Evolutionary conservation across 371 early-diverging fungal genomes (phyloP).

Genomic region (Apophysomyces sp.): DNA sequence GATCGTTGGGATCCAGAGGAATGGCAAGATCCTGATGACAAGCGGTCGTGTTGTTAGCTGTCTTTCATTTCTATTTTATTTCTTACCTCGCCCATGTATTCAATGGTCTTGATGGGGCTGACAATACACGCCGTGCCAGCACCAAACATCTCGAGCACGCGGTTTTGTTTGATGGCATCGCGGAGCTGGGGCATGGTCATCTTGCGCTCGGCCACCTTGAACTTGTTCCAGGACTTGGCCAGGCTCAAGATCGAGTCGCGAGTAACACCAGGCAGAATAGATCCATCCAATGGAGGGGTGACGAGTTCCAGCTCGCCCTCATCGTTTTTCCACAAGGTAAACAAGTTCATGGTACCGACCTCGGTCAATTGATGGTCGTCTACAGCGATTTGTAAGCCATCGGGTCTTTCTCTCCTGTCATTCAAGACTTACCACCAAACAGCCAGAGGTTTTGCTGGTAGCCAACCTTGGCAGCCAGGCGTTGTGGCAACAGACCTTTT

Average conservation of each 20-base stretch:
- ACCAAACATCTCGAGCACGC: constrained; percentile 84
- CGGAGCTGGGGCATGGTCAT: constrained; percentile 85
- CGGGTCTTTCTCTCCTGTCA: no score
- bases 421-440: constrained; percentile 60
- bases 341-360: constrained; percentile 97
- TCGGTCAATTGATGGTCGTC: constrained; percentile 86
- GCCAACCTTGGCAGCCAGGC: constrained; percentile 81
- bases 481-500: constrained; percentile 82
- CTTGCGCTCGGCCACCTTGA: constrained; percentile 86
- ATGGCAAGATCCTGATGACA: constrained; percentile 58
- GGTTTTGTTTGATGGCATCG: constrained; percentile 70
- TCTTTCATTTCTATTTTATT: not conserved
- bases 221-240: constrained; percentile 84
- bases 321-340: constrained; percentile 82
- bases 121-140: constrained; percentile 97
- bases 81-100: constrained; percentile 57
- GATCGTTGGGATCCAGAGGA: constrained; percentile 88
- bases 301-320: constrained; percentile 80
- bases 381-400: not conserved
- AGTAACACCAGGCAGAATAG: constrained; percentile 97
- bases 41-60: not conserved
- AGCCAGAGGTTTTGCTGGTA: constrained; percentile 96
- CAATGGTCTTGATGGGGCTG: constrained; percentile 85
- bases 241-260: constrained; percentile 89
- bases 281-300: constrained; percentile 94